Percentiles rank a stretch among this genome's conserved stretches.
Conservation (phyloP, 2,329 filamentous ascomycete species). For the Exophiala alcalophila region DNA sequence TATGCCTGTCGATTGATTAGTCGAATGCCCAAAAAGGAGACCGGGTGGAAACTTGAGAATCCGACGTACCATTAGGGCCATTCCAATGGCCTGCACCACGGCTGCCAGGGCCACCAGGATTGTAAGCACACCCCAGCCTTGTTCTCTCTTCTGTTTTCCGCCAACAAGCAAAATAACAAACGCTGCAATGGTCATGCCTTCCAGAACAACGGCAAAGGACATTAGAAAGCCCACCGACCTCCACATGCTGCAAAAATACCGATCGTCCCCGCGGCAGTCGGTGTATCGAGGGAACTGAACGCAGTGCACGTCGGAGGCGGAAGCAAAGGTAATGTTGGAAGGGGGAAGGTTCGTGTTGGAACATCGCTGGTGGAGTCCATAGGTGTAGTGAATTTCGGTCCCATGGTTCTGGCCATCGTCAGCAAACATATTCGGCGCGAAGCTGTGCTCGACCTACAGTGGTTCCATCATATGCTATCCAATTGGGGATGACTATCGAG, state of each 20-base stretch:
- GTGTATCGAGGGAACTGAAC: conserved; percentile 63
- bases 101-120: conserved; percentile 64
- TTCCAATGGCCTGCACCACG: conserved; percentile 68
- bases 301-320: conserved; percentile 53
- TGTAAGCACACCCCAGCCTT: conserved; percentile 75
- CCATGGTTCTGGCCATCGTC: conserved; percentile 33
- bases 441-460: conserved; percentile 34
- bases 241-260: conserved; percentile 90
- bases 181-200: conserved; percentile 75
- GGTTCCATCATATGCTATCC: conserved; percentile 48
- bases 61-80: conserved; percentile 70
- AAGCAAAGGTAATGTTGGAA: conserved; percentile 54
- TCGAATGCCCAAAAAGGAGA: no score
- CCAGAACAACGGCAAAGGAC: conserved; percentile 76
- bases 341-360: conserved; percentile 27
- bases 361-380: conserved; percentile 80
- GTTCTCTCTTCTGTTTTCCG: conserved; percentile 74
- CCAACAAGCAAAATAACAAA: conserved; percentile 75
- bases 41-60: conserved; percentile 6
- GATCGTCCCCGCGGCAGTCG: conserved; percentile 65
- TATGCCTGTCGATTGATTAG: conserved; percentile 71
- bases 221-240: conserved; percentile 82
- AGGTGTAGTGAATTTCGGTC: conserved; percentile 59
- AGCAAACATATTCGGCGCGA: neutral
- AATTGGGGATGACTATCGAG: conserved; percentile 47